Evolutionary conservation across 495 filamentous ascomycete species (phyloP), one percentile per base, ranked within the genome.

Genomic region (Massariosphaeria phaeospora): DNA sequence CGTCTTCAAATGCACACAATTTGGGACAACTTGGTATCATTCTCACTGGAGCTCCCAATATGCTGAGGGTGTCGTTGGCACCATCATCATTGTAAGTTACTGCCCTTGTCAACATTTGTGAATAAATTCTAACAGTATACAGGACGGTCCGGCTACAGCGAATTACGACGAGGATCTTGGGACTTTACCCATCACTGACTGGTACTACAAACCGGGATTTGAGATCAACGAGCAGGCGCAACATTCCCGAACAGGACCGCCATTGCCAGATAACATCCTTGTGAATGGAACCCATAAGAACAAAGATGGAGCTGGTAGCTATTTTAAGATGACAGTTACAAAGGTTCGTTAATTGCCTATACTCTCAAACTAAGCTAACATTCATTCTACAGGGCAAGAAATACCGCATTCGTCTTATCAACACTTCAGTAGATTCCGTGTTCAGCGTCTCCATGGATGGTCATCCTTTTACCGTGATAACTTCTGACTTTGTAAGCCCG

Each of bases 111-210:
- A 12, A 18, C 10, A 11, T 1, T 12, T n/a, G 7, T 44, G 4
- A 29, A 23, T 13, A n/a, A 26, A 43, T 29, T 33, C 39, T 53
- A 1, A 38, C 31, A 18, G 17, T 17, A 4, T 2, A 30, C 13
- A 59, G 55, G 52, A 72, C 43, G 69, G 69, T 2, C 69, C 69
- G 20, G 63, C 68, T 26, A 64, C 59, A 1, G 58, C 69, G 15
- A 68, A 69, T 47, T 72, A 69, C 48, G 69, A 72, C 41, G 55
- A 67, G 27, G 69, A 70, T 46, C 57, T 70, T 13, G 69, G 68
- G 2, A 48, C 63, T 13, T 43, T 64, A 9, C 57, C 64, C 1
- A 26, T 70, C 10, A 64, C 48, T n/a, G 69, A 72, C 41, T 72
- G 66, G 67, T 68, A 63, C 59, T 70, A 71, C 46, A 24, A 38